phyloP scores from a whole-genome alignment of 2,329 filamentous ascomycete genomes.

The Aspergillus viridinutans region DNA sequence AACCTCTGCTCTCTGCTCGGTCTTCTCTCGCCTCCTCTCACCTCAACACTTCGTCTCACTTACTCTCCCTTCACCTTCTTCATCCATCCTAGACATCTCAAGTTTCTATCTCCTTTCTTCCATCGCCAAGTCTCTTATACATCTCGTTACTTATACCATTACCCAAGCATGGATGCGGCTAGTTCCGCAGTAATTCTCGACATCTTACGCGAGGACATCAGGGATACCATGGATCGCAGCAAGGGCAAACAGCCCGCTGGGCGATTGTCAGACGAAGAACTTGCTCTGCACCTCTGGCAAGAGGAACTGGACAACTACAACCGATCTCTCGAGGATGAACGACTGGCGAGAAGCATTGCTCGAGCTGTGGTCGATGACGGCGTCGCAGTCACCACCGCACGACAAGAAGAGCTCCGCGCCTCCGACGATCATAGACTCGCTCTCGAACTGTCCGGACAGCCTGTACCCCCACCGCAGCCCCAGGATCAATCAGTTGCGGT shows the following conservation, averaged over 20 bases:
- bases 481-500: background rate
- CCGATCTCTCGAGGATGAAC: background rate
- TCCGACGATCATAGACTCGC: conserved; percentile 1
- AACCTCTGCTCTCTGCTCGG: no score
- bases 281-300: conserved; percentile 3
- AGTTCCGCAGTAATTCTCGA: no score
- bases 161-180: no score
- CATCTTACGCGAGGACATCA: no score
- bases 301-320: conserved; percentile 1
- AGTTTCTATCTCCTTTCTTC: no score
- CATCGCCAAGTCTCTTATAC: no score
- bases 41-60: no score
- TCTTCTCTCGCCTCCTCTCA: no score
- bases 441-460: background rate
- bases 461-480: background rate
- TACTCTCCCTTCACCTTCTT: no score
- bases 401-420: conserved; percentile 5
- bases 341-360: conserved; percentile 3
- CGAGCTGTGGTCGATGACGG: conserved; percentile 5
- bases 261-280: background rate
- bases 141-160: no score
- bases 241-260: background rate
- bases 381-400: conserved; percentile 2
- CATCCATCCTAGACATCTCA: no score
- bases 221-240: no score